A percentile compares a stretch with the other conserved stretches of the same genome.
Evolutionary conservation across 2,329 filamentous ascomycete species (phyloP).

Genomic region (Verticillium longisporum): DNA sequence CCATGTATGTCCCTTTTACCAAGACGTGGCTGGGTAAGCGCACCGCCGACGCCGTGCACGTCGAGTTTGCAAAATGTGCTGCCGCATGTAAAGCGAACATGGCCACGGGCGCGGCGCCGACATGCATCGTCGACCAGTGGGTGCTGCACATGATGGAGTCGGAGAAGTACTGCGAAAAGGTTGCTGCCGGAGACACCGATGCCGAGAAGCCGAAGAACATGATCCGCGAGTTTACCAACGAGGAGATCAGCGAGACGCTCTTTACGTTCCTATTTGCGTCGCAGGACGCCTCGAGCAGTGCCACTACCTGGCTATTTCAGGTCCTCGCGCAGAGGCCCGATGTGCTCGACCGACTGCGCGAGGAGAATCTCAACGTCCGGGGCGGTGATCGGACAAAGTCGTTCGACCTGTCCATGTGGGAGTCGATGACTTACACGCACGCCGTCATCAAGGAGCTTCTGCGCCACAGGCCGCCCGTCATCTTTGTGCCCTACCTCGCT

Average conservation of each 20-base stretch:
- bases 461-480: constrained; percentile 44
- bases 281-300: constrained; percentile 45
- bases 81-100: constrained; percentile 66
- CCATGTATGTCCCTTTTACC: constrained; percentile 66
- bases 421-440: constrained; percentile 42
- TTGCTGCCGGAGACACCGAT: constrained; percentile 47
- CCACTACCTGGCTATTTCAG: constrained; percentile 47
- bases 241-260: constrained; percentile 41
- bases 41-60: constrained; percentile 62
- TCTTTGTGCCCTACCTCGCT: constrained; percentile 45
- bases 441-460: constrained; percentile 48
- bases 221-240: constrained; percentile 42
- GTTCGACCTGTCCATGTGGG: constrained; percentile 37
- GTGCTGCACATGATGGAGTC: constrained; percentile 68
- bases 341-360: constrained; percentile 34
- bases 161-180: constrained; percentile 54
- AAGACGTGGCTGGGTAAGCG: constrained; percentile 75
- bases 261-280: constrained; percentile 49
- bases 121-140: constrained; percentile 75
- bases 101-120: constrained; percentile 56
- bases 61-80: constrained; percentile 64
- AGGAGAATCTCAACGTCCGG: constrained; percentile 38
- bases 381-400: constrained; percentile 31
- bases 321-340: constrained; percentile 43
- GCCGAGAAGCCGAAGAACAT: constrained; percentile 37